These are phyloP conservation scores for Candida chauliodis DNA, from an alignment of 805 yeast genomes.

Conservation along the genomic window DNA sequence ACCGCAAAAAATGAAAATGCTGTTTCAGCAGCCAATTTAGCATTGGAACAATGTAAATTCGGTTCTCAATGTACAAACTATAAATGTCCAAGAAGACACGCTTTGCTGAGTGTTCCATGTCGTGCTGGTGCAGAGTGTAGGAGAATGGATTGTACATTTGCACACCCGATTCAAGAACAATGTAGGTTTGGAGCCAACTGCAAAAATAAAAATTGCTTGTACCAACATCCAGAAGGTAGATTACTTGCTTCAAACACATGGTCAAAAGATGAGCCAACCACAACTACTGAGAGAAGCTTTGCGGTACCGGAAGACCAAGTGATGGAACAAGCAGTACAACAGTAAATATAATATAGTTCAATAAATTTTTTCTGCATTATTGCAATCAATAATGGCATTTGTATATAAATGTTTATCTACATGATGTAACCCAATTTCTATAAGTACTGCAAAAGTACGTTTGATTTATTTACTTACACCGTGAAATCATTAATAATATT, in stretches of 20 bases:
- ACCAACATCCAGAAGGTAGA: conserved; percentile 80
- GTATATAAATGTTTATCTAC: too few relatives aligned
- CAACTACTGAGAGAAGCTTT: conserved; percentile 62
- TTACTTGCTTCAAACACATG: conserved; percentile 31
- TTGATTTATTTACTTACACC: too few relatives aligned
- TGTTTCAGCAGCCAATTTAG: conserved; percentile 17
- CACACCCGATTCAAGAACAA: conserved; percentile 75
- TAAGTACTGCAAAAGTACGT: too few relatives aligned
- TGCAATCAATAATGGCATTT: too few relatives aligned
- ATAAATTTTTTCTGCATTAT: conserved; percentile 5
- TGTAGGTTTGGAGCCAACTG: conserved; percentile 82
- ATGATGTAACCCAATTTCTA: too few relatives aligned
- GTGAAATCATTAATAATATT: neutral
- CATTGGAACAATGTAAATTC: conserved; percentile 80
- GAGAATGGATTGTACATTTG: conserved; percentile 75
- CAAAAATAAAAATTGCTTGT: conserved; percentile 66
- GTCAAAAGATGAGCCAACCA: conserved; percentile 22
- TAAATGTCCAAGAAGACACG: conserved; percentile 82
- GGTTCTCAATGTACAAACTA: conserved; percentile 73
- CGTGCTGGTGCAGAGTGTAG: conserved; percentile 79
- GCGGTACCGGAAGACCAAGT: conserved; percentile 75
- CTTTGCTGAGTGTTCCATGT: conserved; percentile 67
- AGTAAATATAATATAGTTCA: conserved; percentile 10
- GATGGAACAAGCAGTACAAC: conserved; percentile 55
- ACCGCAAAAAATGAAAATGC: conserved; percentile 20